Conservation (phyloP, 495 filamentous ascomycete species). For the Baudoinia panamericana region DNA sequence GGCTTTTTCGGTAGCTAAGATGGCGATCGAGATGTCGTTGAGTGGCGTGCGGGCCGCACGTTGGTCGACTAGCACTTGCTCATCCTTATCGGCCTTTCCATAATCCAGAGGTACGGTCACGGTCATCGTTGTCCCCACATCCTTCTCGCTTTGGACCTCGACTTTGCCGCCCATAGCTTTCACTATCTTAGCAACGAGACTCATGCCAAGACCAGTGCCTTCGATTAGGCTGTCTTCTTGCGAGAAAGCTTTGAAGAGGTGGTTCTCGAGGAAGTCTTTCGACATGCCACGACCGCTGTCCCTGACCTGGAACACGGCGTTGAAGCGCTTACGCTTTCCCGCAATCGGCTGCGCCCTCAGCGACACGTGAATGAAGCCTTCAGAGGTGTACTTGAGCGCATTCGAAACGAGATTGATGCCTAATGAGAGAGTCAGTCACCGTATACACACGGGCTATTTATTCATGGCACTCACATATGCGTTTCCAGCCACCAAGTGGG, state of each 20-base stretch:
- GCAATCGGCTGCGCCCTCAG: slow-evolving; percentile 11
- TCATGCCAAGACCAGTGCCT: slow-evolving; percentile 27
- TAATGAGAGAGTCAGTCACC: slow-evolving; percentile 6
- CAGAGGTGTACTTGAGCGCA: slow-evolving; percentile 26
- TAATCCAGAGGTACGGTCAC: slow-evolving; percentile 9
- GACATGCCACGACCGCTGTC: slow-evolving; percentile 26
- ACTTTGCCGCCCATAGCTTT: slow-evolving; percentile 22
- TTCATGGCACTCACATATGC: slow-evolving; percentile 2
- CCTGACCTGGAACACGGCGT: slow-evolving; percentile 18
- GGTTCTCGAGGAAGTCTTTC: slow-evolving; percentile 21
- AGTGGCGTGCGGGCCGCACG: too few species aligned
- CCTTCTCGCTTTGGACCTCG: slow-evolving; percentile 19
- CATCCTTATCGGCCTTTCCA: neutral
- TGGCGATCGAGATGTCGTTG: neutral
- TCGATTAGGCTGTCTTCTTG: slow-evolving; percentile 24
- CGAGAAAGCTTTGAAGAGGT: slow-evolving; percentile 24
- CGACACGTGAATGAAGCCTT: slow-evolving; percentile 21
- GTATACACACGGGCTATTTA: neutral
- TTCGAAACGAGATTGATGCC: slow-evolving; percentile 28
- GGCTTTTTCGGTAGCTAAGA: neutral
- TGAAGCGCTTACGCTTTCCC: slow-evolving; percentile 1
- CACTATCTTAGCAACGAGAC: slow-evolving; percentile 23
- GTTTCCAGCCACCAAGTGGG: slow-evolving; percentile 8
- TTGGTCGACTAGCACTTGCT: neutral
- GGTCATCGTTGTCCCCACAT: slow-evolving; percentile 19